phyloP scores from a whole-genome alignment of 495 filamentous ascomycete genomes.

The Annulohypoxylon bovei region DNA sequence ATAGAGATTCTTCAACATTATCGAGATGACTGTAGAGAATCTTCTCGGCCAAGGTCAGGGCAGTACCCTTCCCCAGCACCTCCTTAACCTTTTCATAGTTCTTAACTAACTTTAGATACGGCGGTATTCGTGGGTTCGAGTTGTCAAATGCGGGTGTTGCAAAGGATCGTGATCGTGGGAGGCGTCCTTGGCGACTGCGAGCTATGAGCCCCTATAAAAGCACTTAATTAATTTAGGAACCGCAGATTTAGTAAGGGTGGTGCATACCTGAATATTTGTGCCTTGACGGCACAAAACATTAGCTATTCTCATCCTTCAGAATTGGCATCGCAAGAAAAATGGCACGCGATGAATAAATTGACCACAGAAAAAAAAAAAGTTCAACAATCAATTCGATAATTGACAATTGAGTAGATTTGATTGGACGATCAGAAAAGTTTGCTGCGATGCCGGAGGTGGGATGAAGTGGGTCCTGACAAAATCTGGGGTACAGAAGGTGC shows the following conservation, averaged over 20 bases:
- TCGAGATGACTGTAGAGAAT: slow-evolving; percentile 96
- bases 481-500: slow-evolving; percentile 31
- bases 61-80: slow-evolving; percentile 71
- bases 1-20: slow-evolving; percentile 83
- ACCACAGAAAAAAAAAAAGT: slow-evolving; percentile 19
- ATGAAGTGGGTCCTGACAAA: slow-evolving; percentile 4
- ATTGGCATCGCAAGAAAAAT: slow-evolving; percentile 37
- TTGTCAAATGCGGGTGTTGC: slow-evolving; percentile 44
- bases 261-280: slow-evolving; percentile 42
- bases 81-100: slow-evolving; percentile 70
- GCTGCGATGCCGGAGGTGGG: slow-evolving; percentile 34
- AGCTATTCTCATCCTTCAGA: slow-evolving; percentile 44
- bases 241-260: background rate
- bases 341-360: slow-evolving; percentile 9
- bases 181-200: slow-evolving; percentile 35
- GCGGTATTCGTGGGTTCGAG: slow-evolving; percentile 51
- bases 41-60: slow-evolving; percentile 93
- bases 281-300: slow-evolving; percentile 42
- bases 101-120: slow-evolving; percentile 57
- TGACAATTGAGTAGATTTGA: slow-evolving; percentile 32
- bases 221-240: slow-evolving; percentile 1
- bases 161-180: slow-evolving; percentile 42
- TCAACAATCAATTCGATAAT: slow-evolving; percentile 19
- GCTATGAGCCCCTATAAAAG: slow-evolving; percentile 33
- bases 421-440: slow-evolving; percentile 27